Evolutionary conservation across 2,329 filamentous ascomycete genomes (phyloP), one percentile per base, ranked within the genome.

Genomic region (Blumeriella jaapii): DNA sequence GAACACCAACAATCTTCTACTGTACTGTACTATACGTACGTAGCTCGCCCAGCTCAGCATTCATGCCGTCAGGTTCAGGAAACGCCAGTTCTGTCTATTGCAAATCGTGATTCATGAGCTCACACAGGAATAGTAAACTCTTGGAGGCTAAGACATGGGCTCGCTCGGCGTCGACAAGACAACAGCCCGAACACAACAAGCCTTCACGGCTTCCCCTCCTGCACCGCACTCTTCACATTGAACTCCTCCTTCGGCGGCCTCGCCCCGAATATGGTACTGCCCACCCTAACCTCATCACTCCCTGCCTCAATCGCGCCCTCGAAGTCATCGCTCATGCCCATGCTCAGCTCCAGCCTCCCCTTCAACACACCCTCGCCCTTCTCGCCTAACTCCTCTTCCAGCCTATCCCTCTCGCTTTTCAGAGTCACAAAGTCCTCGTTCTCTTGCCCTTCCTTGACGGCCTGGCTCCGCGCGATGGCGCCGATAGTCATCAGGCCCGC

Each of bases 261-360:
- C 54, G 77, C 64, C 2, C 91, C 91, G 57, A 98, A 98, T 39
- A 98, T 94, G 2, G 83, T 89, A 54, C 85, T 96, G 2, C 91
- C 91, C 6, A 98, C 75, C 39, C 91, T 71, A 5, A 98, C 87
- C 66, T 96, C 86, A 49, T 74, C 69, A 61, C 87, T 95, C 0
- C 91, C 91, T 64, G 85, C 64, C 9, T 60, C 61, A 53, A 96
- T 78, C 0, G 91, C 91, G 6, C 79, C 82, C 63, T 94, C 87
- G 58, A 89, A 98, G 59, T 98, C 91, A 53, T 84, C 77, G 56
- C 86, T 95, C 91, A 98, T 98, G 5, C 89, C 89, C 89, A 98
- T 98, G 60, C 87, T 95, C 60, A 96, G 59, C 64, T 95, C 86
- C 50, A 95, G 56, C 41, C 68, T 67, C n/a, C 40, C 43, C 0